Base-by-base conservation (phyloP, 2,329 filamentous ascomycete genomes). In the Diaporthe capsici region DNA sequence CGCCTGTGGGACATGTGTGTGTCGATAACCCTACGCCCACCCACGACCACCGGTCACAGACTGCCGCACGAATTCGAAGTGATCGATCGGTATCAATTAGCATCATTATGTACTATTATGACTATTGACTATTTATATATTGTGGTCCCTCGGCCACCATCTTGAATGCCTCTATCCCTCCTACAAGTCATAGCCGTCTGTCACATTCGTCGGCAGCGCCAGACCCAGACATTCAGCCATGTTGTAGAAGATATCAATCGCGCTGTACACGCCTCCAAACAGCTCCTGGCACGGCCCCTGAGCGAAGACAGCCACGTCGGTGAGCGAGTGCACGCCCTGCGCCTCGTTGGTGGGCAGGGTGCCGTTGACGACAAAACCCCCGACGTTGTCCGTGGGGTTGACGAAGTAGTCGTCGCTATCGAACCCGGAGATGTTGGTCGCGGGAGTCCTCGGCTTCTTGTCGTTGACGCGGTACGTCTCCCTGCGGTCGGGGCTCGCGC, bases 261-360 rank as follows among this genome's bases (percentile, higher is more conserved):
- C 94, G 83, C 87, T 91, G 79, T 92, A 94, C 4, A 92, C 90
- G 73, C 94, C 93, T 6, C 92, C 90, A 82, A 97, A 97, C 20
- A 89, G 85, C 80, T 94, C 92, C 83, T 95, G 92, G 85, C 94
- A 96, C 8, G 94, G 94, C 0, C 94, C 94, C 86, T 90, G 89
- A 1, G 94, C 93, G 80, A 94, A 96, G 28, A 97, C 92, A 2
- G 94, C 92, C 44, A 95, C 94, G 80, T 95, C 94, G 1, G 94
- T 95, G 77, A 95, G 86, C 34, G 91, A 94, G 86, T 95, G 94
- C 25, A 95, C 94, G 68, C 94, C 95, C 85, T 93, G 90, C 55
- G 87, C 82, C 79, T 93, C 90, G 73, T 83, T 84, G 2, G 91
- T 88, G 0, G 92, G 90, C 25, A 97, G 84, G 0, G 94, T 96